Conservation (phyloP, 345 rosid species). For the Gossypium turneri region DNA sequence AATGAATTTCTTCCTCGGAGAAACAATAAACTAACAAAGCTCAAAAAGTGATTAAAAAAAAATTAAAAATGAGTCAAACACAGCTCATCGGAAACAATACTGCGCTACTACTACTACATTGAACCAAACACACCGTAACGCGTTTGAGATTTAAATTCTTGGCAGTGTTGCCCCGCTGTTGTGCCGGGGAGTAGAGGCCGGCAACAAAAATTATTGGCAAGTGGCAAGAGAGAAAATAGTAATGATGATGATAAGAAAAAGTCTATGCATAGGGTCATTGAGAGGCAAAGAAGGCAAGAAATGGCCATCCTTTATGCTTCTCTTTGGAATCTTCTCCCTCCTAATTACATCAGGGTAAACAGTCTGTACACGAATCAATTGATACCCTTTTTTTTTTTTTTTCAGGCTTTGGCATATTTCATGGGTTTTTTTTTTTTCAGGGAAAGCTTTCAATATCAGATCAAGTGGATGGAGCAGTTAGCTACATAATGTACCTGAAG, state of each 20-base stretch:
- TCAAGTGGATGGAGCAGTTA: conserved; percentile 37
- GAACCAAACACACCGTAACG: too few relatives aligned
- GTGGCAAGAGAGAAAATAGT: not conserved
- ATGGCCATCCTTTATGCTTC: conserved; percentile 54
- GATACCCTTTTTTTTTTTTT: not conserved
- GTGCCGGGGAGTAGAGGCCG: not conserved
- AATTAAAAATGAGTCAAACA: too few relatives aligned
- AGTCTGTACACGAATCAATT: too few relatives aligned
- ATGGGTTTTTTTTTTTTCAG: conserved; percentile 17
- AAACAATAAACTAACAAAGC: too few relatives aligned
- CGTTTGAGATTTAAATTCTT: too few relatives aligned
- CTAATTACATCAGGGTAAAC: conserved; percentile 55
- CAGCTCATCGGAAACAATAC: too few relatives aligned
- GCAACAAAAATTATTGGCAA: not conserved
- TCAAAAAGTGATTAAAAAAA: too few relatives aligned
- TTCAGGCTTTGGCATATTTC: conserved; percentile 1
- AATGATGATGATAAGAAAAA: conserved; percentile 38
- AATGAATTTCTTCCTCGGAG: too few relatives aligned
- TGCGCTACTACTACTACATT: too few relatives aligned
- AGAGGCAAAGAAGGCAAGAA: conserved; percentile 70
- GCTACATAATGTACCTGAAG: conserved; percentile 32
- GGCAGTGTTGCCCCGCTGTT: too few relatives aligned
- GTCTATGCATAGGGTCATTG: conserved; percentile 61
- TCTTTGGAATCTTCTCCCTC: conserved; percentile 69
- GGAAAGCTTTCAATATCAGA: conserved; percentile 44